Base-by-base conservation (phyloP, 2,329 filamentous ascomycete species). In the Pleurostoma richardsiae region DNA sequence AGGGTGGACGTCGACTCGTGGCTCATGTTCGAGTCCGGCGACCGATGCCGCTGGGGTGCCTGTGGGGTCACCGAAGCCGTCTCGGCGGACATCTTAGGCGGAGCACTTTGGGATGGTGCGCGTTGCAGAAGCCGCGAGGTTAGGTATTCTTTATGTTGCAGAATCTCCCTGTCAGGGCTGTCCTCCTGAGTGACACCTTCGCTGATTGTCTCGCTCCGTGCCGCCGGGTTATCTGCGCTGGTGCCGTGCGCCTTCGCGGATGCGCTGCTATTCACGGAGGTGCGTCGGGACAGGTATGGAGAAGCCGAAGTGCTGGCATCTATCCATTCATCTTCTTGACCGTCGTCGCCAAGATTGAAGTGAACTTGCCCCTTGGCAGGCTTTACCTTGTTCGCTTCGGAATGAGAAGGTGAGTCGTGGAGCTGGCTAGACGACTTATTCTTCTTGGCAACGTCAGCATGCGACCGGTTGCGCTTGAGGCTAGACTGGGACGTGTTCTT, bases 81-180 rank as follows among this genome's bases (percentile, higher is more conserved):
- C 48, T 85, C 76, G 49, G 75, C 68, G 6, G 82, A 84, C 76
- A 86, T 85, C 59, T 83, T 75, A 38, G 82, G 83, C 33, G 83
- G 79, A 4, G 79, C 76, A 51, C 78, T 74, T 51, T 81, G 73
- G 5, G 82, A 82, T 1, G 81, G 76, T 7, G 74, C 80, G 54
- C 85, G 77, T 58, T 85, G 79, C 2, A 90, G 72, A 36, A 88
- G 65, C 49, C 83, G 76, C 30, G 83, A 83, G 5, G 85, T 88
- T 44, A 88, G 76, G 50, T 84, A 80, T 55, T 83, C 79, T 50
- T 81, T 83, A 57, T 84, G 82, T n/a, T 36, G 33, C 8, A n/a
- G 8, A 2, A 8, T 70, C 48, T 72, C 65, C 47, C 67, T 69
- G 38, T 71, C 44, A 36, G 38, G 48, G 41, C 41, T 68, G 29